These are phyloP conservation scores for Cordyceps fumosorosea DNA, from an alignment of 2,329 filamentous ascomycete species.

Conservation along the genomic window DNA sequence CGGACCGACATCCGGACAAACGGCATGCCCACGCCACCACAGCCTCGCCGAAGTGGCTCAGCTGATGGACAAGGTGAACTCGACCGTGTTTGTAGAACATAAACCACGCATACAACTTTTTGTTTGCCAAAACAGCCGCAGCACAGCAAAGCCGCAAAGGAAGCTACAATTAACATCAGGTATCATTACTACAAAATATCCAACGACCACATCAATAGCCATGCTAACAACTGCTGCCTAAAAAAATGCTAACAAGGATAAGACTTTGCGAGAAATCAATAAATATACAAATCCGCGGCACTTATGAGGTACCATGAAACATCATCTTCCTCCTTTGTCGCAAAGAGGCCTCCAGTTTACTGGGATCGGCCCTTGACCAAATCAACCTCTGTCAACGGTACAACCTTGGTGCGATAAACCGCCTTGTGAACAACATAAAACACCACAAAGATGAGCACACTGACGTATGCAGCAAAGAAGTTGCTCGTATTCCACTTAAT, in stretches of 20 bases:
- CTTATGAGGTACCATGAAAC: neutral
- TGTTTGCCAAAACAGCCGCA: neutral
- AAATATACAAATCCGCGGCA: slow-evolving; percentile 1
- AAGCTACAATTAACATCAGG: slow-evolving; percentile 2
- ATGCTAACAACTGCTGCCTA: neutral
- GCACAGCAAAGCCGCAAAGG: neutral
- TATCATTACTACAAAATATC: slow-evolving; percentile 13
- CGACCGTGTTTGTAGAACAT: neutral
- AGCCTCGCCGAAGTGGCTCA: neutral
- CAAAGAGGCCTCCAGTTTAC: neutral
- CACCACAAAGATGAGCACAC: slow-evolving; percentile 55
- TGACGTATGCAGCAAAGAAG: slow-evolving; percentile 61
- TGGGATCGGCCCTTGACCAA: slow-evolving; percentile 22
- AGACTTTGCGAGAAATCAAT: slow-evolving; percentile 3
- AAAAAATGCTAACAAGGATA: neutral
- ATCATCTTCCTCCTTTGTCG: neutral
- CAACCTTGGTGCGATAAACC: slow-evolving; percentile 31
- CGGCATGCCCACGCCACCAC: neutral
- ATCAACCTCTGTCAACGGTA: slow-evolving; percentile 32
- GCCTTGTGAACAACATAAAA: slow-evolving; percentile 57
- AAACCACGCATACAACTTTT: neutral
- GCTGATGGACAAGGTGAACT: neutral
- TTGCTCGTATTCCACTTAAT: slow-evolving; percentile 53
- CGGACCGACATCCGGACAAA: no score
- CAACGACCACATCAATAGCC: neutral